Conservation (phyloP, 73 alveolate species). For the Tetrahymena malaccensis region DNA sequence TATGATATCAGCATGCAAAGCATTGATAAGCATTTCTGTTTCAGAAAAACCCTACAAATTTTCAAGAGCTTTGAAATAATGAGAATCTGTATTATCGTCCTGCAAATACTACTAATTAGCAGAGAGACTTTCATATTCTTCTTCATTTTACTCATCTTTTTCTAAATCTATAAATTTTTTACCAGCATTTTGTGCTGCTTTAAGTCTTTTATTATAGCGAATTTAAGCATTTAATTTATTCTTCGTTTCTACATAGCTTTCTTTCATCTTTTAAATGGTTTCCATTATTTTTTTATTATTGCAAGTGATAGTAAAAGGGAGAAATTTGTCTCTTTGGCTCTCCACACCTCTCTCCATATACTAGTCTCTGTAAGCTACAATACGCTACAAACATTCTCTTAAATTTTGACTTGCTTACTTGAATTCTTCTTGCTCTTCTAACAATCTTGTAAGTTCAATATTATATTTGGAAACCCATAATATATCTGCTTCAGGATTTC, state of each 20-base stretch:
- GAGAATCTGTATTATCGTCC: conserved; percentile 57
- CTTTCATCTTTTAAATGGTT: conserved; percentile 64
- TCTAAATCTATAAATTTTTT: conserved; percentile 56
- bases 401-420: conserved; percentile 49
- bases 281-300: conserved; percentile 78
- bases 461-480: conserved; percentile 47
- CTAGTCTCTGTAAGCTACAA: conserved; percentile 53
- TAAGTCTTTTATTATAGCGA: conserved; percentile 68
- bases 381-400: conserved; percentile 49
- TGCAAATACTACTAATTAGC: conserved; percentile 41
- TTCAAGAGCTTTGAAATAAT: neutral
- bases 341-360: conserved; percentile 45
- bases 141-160: conserved; percentile 84
- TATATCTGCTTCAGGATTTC: conserved; percentile 48
- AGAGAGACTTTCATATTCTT: conserved; percentile 77
- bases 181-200: conserved; percentile 37
- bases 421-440: conserved; percentile 62
- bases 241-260: conserved; percentile 65
- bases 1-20: conserved; percentile 60
- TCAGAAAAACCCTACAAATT: conserved; percentile 9
- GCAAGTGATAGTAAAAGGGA: conserved; percentile 75
- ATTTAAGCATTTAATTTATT: conserved; percentile 63
- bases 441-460: conserved; percentile 50
- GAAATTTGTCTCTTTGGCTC: conserved; percentile 56
- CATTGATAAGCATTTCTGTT: conserved; percentile 42